Base-by-base conservation (phyloP, 768 basidiomycete genomes). In the Tylopilus intermedius region DNA sequence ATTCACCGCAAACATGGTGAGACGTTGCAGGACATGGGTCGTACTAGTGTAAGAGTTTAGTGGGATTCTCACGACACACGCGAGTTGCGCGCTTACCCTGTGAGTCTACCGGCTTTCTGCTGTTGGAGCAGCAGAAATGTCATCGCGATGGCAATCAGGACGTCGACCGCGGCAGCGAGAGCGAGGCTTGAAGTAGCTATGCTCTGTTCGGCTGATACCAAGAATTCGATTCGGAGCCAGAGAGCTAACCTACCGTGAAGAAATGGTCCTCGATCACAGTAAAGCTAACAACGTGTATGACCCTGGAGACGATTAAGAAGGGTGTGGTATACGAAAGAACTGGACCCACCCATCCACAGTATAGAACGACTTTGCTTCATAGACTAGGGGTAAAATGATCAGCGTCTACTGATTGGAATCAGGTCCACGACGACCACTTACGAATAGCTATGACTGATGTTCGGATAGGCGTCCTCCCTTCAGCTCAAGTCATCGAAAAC, bases 261-360 rank as follows among this genome's bases (percentile, higher is more conserved):
- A 47, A 9, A 1, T 3, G 1, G 24, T 49, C 45, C 1, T 0
- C 4, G n/a, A 53, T 24, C n/a, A 5, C 15, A 13, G 0, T 3
- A 15, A 35, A 2, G 0, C 24, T 24, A 8, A 48, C 24, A 8
- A 29, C 39, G 0, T 22, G 38, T 14, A 49, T 8, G n/a, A 40
- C 58, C 8, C 48, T 58, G 7, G 9, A 24, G 47, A 18, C 0
- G 8, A 14, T 3, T 5, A 26, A 21, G 27, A 2, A 3, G 10
- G 14, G 1, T 13, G 18, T 18, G 27, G 14, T 13, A 13, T 8
- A 14, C 21, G 30, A 7, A 14, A 33, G 22, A 2, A 8, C 50
- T 26, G 2, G 53, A 50, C 58, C 21, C 27, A 53, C 61, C 61
- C 50, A 7, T 60, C 5, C 1, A 6, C 29, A 8, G 5, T 37